Evolutionary conservation across 1,284 basidiomycete genomes (phyloP).

Genomic region (Cerrena zonata): DNA sequence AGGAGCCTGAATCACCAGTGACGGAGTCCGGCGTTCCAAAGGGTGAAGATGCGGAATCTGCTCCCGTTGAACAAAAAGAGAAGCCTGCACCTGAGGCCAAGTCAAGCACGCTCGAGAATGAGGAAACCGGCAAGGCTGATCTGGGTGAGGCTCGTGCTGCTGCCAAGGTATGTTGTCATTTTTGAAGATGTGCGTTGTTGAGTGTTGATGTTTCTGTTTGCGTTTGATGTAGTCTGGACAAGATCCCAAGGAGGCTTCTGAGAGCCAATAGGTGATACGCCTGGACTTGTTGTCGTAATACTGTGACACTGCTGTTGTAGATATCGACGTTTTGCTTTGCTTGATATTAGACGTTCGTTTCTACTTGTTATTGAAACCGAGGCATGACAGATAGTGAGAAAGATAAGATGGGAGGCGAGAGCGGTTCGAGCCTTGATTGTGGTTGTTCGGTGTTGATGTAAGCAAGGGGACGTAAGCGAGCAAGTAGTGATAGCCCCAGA

Average conservation of each 20-base stretch:
- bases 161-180: background rate
- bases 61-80: slow-evolving; percentile 1
- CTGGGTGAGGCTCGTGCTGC: slow-evolving; percentile 4
- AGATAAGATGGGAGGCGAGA: background rate
- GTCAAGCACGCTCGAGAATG: background rate
- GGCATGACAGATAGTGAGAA: background rate
- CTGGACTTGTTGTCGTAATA: background rate
- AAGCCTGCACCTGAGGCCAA: slow-evolving; percentile 1
- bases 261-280: slow-evolving; percentile 1
- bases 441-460: background rate
- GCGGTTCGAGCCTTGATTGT: background rate
- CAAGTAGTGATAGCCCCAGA: background rate
- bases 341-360: background rate
- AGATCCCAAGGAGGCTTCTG: slow-evolving; percentile 20
- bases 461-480: background rate
- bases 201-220: slow-evolving; percentile 6
- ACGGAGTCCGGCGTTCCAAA: background rate
- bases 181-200: slow-evolving; percentile 8
- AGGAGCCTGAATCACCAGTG: background rate
- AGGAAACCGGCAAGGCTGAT: background rate
- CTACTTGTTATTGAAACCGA: background rate
- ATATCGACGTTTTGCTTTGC: background rate
- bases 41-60: background rate
- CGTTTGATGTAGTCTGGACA: slow-evolving; percentile 15
- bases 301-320: background rate